These are phyloP conservation scores for Vachellia pachyceras DNA, from an alignment of 306 rosid species.

Conservation along the genomic window DNA sequence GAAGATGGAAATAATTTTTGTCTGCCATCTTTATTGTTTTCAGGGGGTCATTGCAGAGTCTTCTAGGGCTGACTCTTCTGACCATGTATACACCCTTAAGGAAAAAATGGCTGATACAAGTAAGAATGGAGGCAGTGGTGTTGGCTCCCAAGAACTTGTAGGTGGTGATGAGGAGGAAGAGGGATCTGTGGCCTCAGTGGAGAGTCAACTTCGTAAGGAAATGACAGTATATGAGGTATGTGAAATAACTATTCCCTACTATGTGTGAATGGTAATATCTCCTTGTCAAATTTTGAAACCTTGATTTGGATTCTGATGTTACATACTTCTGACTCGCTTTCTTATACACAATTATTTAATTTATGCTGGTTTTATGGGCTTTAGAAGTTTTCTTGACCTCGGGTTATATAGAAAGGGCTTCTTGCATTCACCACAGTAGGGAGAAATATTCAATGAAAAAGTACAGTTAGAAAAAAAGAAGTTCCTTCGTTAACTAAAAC, in stretches of 20 bases:
- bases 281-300: not conserved
- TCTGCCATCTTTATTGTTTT: conserved; percentile 10
- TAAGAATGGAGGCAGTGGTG: conserved; percentile 64
- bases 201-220: conserved; percentile 86
- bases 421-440: conserved; percentile 18
- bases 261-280: conserved; percentile 1
- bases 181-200: conserved; percentile 77
- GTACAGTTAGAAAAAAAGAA: not conserved
- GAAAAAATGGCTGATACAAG: conserved; percentile 68
- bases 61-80: conserved; percentile 51
- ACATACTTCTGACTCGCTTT: conserved; percentile 7
- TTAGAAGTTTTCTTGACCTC: not conserved
- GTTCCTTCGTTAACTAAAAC: not conserved
- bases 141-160: conserved; percentile 67
- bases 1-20: conserved; percentile 35
- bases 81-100: conserved; percentile 58
- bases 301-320: not conserved
- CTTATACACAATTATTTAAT: conserved; percentile 17
- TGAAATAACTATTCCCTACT: conserved; percentile 12
- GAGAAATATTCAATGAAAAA: conserved; percentile 13
- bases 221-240: conserved; percentile 91
- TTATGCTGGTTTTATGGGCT: conserved; percentile 19
- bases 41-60: conserved; percentile 87
- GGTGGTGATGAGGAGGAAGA: conserved; percentile 94
- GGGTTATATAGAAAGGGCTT: not conserved